Conservation (phyloP, 805 yeast species). For the Citeromyces matritensis region DNA sequence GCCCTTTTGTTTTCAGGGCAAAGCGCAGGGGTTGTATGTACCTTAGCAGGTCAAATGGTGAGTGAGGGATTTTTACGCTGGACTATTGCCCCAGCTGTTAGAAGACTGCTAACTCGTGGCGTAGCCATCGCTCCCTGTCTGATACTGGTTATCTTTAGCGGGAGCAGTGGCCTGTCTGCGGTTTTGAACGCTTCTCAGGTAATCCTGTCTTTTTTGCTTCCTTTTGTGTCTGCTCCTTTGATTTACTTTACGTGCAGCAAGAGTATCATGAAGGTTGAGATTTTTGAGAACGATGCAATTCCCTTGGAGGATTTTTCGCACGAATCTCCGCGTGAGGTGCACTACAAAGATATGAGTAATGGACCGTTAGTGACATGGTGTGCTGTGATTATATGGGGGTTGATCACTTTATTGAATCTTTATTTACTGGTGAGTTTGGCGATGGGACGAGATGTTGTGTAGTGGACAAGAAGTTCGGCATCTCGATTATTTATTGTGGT, state of each 20-base stretch:
- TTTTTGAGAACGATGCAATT: conserved; percentile 4
- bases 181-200: conserved; percentile 77
- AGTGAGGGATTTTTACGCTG: conserved; percentile 79
- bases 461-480: too few species aligned
- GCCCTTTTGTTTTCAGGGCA: conserved; percentile 88
- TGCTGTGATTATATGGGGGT: conserved; percentile 53
- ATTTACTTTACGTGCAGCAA: conserved; percentile 66
- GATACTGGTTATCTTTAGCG: conserved; percentile 54
- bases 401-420: conserved; percentile 56
- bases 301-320: conserved; percentile 1
- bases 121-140: conserved; percentile 80
- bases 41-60: conserved; percentile 88
- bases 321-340: conserved; percentile 4
- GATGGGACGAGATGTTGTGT: not conserved
- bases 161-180: conserved; percentile 67
- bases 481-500: not conserved
- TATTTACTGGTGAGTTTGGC: conserved; percentile 32
- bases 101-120: conserved; percentile 68
- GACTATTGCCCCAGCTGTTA: conserved; percentile 68
- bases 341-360: conserved; percentile 55
- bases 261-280: conserved; percentile 16
- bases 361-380: conserved; percentile 33
- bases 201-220: conserved; percentile 63
- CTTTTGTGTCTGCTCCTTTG: conserved; percentile 80
- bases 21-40: conserved; percentile 89